Percentiles rank a stretch among this genome's conserved stretches.
phyloP scores from a whole-genome alignment of 352 stramenopile species.

The Phytophthora europaea region DNA sequence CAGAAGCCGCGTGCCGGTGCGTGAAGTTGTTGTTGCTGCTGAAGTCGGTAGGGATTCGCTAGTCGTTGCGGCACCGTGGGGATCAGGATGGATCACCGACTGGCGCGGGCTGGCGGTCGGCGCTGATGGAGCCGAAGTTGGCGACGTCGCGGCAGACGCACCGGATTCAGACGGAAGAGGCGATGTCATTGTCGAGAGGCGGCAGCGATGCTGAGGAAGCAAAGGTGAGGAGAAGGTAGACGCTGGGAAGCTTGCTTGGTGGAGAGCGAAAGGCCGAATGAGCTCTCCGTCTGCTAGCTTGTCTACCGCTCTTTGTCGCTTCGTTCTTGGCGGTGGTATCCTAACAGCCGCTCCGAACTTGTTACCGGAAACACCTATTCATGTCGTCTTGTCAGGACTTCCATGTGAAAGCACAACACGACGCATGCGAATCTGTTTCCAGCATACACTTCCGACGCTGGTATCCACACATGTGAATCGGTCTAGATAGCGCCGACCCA shows the following conservation, averaged over 20 bases:
- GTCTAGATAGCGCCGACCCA: no score
- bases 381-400: no score
- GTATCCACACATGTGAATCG: no score
- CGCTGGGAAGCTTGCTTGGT: neutral
- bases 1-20: neutral
- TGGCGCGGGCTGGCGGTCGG: neutral
- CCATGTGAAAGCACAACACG: no score
- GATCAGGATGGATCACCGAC: neutral
- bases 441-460: no score
- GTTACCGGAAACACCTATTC: no score
- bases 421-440: no score
- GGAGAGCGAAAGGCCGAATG: neutral
- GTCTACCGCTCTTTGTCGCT: neutral
- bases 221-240: neutral
- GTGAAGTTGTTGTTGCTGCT: neutral
- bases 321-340: neutral
- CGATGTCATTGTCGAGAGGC: neutral
- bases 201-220: neutral
- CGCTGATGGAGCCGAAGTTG: neutral
- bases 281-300: neutral
- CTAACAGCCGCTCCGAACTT: neutral
- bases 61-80: neutral
- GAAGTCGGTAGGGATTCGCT: neutral
- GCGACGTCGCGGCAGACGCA: neutral
- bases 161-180: neutral